These are phyloP conservation scores for Diophrys sp. DNA, from an alignment of 73 alveolate species.

Conservation along the genomic window DNA sequence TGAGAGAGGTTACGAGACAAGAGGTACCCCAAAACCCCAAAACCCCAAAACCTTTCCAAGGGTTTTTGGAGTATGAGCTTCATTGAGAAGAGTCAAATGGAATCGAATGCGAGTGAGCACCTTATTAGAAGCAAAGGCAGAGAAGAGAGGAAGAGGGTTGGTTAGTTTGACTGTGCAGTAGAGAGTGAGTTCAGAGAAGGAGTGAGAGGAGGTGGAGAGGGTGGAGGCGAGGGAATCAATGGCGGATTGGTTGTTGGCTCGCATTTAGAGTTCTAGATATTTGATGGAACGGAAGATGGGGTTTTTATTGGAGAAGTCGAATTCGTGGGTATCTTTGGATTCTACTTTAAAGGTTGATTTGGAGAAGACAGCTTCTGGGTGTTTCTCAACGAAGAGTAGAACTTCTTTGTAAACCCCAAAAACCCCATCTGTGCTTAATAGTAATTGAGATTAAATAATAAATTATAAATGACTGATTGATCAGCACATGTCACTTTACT, in stretches of 20 bases:
- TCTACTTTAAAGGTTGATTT: not conserved
- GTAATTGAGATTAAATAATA: too few species aligned
- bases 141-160: not conserved
- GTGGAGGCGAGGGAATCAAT: not conserved
- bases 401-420: too few species aligned
- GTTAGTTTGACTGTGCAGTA: not conserved
- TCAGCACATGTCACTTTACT: too few species aligned
- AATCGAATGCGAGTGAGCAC: not conserved
- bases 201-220: not conserved
- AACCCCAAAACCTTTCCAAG: too few species aligned
- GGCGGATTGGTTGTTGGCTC: not conserved
- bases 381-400: not conserved
- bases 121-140: not conserved
- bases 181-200: constrained; percentile 5
- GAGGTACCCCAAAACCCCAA: too few species aligned
- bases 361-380: not conserved
- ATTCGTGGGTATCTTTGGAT: not conserved
- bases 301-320: not conserved
- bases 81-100: not conserved
- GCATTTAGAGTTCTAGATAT: not conserved
- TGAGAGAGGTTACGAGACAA: not conserved
- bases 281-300: not conserved
- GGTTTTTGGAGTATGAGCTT: too few species aligned
- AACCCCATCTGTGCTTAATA: too few species aligned
- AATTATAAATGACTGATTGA: too few species aligned